These are phyloP conservation scores for Erodium texanum DNA, from an alignment of 441 rosid genomes.

Conservation along the genomic window DNA sequence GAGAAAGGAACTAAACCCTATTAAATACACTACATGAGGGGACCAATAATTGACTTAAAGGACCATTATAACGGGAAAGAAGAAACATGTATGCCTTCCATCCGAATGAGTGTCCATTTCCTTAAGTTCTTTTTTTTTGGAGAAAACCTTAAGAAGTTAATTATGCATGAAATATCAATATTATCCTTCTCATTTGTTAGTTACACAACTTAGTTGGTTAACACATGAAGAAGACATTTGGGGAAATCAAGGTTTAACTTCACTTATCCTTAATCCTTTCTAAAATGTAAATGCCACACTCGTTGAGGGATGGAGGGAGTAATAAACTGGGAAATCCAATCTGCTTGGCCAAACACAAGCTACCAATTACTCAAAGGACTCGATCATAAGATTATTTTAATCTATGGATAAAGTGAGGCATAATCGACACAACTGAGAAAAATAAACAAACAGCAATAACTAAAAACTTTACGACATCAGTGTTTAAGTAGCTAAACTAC, in stretches of 20 bases:
- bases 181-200: not conserved
- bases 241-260: not conserved
- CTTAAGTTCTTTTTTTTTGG: no score
- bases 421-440: not conserved
- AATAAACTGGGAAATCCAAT: not conserved
- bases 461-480: not conserved
- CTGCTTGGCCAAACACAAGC: not conserved
- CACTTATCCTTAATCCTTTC: not conserved
- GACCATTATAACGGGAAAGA: not conserved
- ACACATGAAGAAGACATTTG: not conserved
- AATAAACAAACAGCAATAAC: not conserved
- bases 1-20: not conserved
- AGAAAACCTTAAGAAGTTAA: no score
- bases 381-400: not conserved
- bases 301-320: not conserved
- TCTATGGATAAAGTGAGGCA: not conserved
- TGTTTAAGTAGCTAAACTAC: slow-evolving; percentile 6
- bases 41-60: not conserved
- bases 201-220: not conserved
- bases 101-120: not conserved
- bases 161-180: not conserved
- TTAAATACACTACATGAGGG: not conserved
- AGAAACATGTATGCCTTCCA: not conserved
- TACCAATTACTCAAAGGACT: not conserved
- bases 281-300: not conserved